Evolutionary conservation across 441 rosid species (phyloP).

Genomic region (Brassica balearica): DNA sequence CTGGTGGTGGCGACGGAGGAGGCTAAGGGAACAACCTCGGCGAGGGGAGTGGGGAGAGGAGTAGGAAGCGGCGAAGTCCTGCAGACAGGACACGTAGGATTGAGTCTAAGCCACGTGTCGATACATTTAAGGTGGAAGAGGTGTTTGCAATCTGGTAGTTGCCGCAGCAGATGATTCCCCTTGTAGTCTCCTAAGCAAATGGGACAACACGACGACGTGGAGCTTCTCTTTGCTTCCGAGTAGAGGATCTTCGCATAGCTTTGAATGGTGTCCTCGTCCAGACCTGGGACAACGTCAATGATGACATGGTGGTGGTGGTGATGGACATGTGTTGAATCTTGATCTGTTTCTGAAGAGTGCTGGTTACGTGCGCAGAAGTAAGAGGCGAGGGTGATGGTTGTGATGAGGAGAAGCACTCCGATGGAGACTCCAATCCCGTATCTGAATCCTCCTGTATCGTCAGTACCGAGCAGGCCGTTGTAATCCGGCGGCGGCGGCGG

Average conservation of each 20-base stretch:
- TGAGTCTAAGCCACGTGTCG: constrained; percentile 55
- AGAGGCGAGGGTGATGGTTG: constrained; percentile 80
- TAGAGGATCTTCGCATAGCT: constrained; percentile 80
- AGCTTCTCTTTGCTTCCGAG: constrained; percentile 62
- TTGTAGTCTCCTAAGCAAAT: constrained; percentile 58
- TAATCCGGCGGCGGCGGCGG: constrained; percentile 28
- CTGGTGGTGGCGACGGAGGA: constrained; percentile 41
- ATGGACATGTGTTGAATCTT: constrained; percentile 16
- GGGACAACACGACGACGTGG: constrained; percentile 65
- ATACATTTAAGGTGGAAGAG: constrained; percentile 51
- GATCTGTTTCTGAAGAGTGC: constrained; percentile 15
- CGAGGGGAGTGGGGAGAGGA: constrained; percentile 53
- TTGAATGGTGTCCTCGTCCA: constrained; percentile 74
- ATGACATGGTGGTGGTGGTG: constrained; percentile 34
- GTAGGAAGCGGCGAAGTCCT: constrained; percentile 49
- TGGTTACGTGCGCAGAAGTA: constrained; percentile 70
- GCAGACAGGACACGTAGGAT: constrained; percentile 59
- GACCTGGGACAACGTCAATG: constrained; percentile 48
- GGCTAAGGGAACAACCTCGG: constrained; percentile 80
- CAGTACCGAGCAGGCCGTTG: background rate
- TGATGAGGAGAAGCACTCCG: constrained; percentile 82
- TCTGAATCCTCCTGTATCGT: constrained; percentile 61
- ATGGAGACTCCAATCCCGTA: constrained; percentile 83
- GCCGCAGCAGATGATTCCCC: constrained; percentile 47
- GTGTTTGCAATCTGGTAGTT: constrained; percentile 39